phyloP scores from a whole-genome alignment of 257 asterid genomes.

The Coffea canephora region DNA sequence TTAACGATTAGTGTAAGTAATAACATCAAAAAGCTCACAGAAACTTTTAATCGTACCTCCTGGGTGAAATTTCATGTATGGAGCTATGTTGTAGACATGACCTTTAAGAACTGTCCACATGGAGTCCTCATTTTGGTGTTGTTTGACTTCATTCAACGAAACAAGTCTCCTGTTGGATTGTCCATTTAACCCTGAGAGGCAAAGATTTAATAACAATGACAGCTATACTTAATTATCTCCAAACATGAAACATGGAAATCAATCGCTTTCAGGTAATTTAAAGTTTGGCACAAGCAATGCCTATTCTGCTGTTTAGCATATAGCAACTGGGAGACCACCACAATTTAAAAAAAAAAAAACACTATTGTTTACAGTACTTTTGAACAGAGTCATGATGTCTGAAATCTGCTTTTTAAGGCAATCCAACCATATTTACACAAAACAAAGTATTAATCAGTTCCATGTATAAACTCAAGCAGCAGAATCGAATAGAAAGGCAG shows the following conservation, averaged over 20 bases:
- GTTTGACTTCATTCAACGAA: conserved; percentile 76
- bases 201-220: not conserved
- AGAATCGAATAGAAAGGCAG: not conserved
- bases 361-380: not conserved
- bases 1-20: not conserved
- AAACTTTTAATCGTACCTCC: conserved; percentile 59
- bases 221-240: not conserved
- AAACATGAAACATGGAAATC: not conserved
- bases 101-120: conserved; percentile 99
- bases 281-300: not conserved
- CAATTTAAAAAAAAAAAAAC: too few species aligned
- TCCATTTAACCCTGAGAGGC: conserved; percentile 71
- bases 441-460: not conserved
- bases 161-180: conserved; percentile 71
- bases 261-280: not conserved
- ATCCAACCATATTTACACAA: not conserved
- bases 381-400: not conserved
- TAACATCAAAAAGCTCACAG: not conserved
- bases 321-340: too few species aligned
- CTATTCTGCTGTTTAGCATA: not conserved
- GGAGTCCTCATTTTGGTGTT: conserved; percentile 68
- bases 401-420: not conserved
- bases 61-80: conserved; percentile 96
- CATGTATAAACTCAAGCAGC: not conserved
- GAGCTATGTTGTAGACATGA: conserved; percentile 79